Percentiles rank a stretch among this genome's conserved stretches.
Evolutionary conservation across 176 grass and related monocot species (phyloP).

Genomic region (Musa beccarii): DNA sequence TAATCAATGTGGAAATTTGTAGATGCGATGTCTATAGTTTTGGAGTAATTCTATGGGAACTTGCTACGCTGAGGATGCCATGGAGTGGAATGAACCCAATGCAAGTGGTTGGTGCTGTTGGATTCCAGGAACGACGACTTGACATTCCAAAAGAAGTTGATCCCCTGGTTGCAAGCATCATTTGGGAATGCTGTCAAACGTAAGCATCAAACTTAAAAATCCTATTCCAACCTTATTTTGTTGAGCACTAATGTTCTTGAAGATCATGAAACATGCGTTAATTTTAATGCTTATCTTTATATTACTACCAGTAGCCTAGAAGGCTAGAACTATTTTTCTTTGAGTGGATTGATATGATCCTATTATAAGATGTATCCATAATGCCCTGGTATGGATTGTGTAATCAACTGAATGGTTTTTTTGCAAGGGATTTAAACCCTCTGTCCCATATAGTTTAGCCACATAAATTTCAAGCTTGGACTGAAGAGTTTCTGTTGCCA

Average conservation of each 20-base stretch:
- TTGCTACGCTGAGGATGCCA: slow-evolving; percentile 89
- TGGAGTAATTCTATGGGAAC: slow-evolving; percentile 96
- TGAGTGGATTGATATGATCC: no score
- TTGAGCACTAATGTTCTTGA: background rate
- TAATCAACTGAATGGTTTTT: no score
- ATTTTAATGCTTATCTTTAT: no score
- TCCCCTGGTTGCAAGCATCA: slow-evolving; percentile 72
- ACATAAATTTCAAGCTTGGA: background rate
- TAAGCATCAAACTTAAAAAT: slow-evolving; percentile 22
- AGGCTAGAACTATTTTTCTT: background rate
- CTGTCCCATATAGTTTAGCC: background rate
- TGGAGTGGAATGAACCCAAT: slow-evolving; percentile 98
- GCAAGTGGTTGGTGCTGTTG: slow-evolving; percentile 98
- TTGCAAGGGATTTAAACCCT: no score
- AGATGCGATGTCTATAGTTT: slow-evolving; percentile 98
- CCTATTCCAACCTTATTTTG: background rate
- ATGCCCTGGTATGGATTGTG: no score
- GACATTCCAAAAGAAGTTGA: slow-evolving; percentile 95
- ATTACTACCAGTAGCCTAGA: background rate
- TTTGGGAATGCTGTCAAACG: slow-evolving; percentile 95
- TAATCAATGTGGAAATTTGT: slow-evolving; percentile 4
- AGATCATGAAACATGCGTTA: no score
- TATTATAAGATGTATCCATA: no score
- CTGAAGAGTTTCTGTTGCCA: slow-evolving; percentile 14
- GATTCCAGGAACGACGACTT: slow-evolving; percentile 79